Percentiles rank a stretch among this genome's conserved stretches.
Evolutionary conservation across 1,139 yeast genomes (phyloP).

Genomic region (Saccharomyces hybrid): DNA sequence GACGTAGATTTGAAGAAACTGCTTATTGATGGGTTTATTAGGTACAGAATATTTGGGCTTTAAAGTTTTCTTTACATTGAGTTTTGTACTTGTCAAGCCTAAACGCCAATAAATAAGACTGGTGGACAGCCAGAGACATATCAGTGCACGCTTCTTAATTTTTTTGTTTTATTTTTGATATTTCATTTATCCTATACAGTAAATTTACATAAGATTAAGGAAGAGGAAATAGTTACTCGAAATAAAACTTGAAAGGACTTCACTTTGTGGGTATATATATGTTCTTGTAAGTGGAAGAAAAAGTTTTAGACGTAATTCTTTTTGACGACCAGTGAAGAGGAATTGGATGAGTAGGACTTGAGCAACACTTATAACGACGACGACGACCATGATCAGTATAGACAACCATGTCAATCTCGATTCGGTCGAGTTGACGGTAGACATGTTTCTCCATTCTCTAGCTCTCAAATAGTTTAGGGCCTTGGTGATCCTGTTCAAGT

Average conservation of each 20-base stretch:
- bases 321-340: slow-evolving; percentile 36
- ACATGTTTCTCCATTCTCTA: slow-evolving; percentile 67
- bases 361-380: slow-evolving; percentile 56
- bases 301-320: slow-evolving; percentile 35
- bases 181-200: neutral
- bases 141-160: neutral
- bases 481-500: slow-evolving; percentile 50
- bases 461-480: slow-evolving; percentile 59
- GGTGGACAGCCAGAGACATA: neutral
- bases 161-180: neutral
- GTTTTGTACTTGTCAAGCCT: slow-evolving; percentile 17
- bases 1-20: slow-evolving; percentile 4
- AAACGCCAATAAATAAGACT: slow-evolving; percentile 4
- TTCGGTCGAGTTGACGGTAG: slow-evolving; percentile 59
- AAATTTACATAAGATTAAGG: neutral
- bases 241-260: neutral
- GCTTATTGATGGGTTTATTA: slow-evolving; percentile 4
- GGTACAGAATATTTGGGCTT: slow-evolving; percentile 11
- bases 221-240: neutral
- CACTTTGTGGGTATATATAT: slow-evolving; percentile 2
- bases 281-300: neutral
- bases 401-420: slow-evolving; percentile 58
- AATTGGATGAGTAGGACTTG: slow-evolving; percentile 54
- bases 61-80: slow-evolving; percentile 18
- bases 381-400: slow-evolving; percentile 49